These are phyloP conservation scores for Podila verticillata DNA, from an alignment of 192 early-diverging fungal genomes.

Conservation along the genomic window DNA sequence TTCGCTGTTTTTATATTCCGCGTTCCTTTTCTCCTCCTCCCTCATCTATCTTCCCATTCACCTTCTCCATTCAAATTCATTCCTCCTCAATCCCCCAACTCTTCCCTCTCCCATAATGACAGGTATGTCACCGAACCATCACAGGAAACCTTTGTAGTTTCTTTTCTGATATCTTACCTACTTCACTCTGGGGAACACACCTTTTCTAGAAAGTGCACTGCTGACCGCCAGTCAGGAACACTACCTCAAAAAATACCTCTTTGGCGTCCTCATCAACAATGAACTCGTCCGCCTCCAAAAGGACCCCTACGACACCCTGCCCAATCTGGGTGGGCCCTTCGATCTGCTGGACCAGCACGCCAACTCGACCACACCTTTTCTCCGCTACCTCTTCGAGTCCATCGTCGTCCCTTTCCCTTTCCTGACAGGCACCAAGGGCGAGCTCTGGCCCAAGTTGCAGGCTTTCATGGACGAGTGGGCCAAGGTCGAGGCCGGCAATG, in stretches of 20 bases:
- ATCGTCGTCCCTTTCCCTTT: slow-evolving; percentile 57
- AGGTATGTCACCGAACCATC: too few relatives aligned
- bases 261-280: slow-evolving; percentile 50
- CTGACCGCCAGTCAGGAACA: slow-evolving; percentile 52
- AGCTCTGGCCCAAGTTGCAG: slow-evolving; percentile 56
- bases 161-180: too few relatives aligned
- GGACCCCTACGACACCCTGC: slow-evolving; percentile 8
- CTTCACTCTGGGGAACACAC: too few relatives aligned
- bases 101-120: background rate
- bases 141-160: too few relatives aligned
- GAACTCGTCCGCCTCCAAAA: slow-evolving; percentile 43
- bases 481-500: slow-evolving; percentile 44
- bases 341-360: slow-evolving; percentile 6
- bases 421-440: slow-evolving; percentile 31
- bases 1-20: too few relatives aligned
- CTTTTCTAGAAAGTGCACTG: background rate
- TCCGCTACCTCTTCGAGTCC: slow-evolving; percentile 49
- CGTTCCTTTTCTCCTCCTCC: background rate
- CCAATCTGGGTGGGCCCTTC: slow-evolving; percentile 19
- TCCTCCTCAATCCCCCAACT: slow-evolving; percentile 39
- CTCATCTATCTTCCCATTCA: background rate
- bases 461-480: slow-evolving; percentile 54
- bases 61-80: slow-evolving; percentile 5
- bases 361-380: slow-evolving; percentile 43
- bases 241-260: slow-evolving; percentile 60